Percentiles rank a stretch among this genome's conserved stretches.
Conservation (phyloP, 2,329 filamentous ascomycete species). For the Fusarium redolens region DNA sequence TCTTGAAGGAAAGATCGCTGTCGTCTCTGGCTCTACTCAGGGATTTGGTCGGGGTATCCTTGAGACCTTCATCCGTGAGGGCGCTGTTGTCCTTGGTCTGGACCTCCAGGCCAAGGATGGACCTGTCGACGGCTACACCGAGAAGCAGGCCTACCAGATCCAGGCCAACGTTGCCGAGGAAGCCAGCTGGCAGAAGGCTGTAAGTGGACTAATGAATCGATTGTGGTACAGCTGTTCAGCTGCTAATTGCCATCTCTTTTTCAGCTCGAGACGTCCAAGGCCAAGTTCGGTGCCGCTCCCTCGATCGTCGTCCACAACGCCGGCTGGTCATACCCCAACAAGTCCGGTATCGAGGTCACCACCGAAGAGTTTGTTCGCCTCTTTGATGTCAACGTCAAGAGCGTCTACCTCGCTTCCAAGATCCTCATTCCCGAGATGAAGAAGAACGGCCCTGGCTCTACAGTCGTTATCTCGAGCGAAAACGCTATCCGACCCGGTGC, state of each 20-base stretch:
- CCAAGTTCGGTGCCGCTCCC: constrained; percentile 14
- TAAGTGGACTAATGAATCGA: not conserved
- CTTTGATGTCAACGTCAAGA: constrained; percentile 24
- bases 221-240: not conserved
- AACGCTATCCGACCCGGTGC: constrained; percentile 22
- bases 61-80: constrained; percentile 21
- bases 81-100: constrained; percentile 13
- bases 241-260: not conserved
- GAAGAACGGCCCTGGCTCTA: constrained; percentile 28
- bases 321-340: constrained; percentile 26
- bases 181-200: constrained; percentile 26
- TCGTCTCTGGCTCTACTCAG: constrained; percentile 18
- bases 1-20: constrained; percentile 26
- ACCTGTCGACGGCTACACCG: constrained; percentile 20
- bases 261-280: constrained; percentile 24
- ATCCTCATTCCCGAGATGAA: constrained; percentile 28
- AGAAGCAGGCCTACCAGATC: constrained; percentile 35
- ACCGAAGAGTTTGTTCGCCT: constrained; percentile 16
- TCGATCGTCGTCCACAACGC: constrained; percentile 29
- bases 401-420: constrained; percentile 24
- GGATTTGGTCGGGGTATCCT: constrained; percentile 25
- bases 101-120: constrained; percentile 23
- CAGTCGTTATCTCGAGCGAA: constrained; percentile 26
- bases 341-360: constrained; percentile 21
- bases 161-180: constrained; percentile 35